These are phyloP conservation scores for Phytomonas francai DNA, from an alignment of 208 protist genomes.

Conservation along the genomic window DNA sequence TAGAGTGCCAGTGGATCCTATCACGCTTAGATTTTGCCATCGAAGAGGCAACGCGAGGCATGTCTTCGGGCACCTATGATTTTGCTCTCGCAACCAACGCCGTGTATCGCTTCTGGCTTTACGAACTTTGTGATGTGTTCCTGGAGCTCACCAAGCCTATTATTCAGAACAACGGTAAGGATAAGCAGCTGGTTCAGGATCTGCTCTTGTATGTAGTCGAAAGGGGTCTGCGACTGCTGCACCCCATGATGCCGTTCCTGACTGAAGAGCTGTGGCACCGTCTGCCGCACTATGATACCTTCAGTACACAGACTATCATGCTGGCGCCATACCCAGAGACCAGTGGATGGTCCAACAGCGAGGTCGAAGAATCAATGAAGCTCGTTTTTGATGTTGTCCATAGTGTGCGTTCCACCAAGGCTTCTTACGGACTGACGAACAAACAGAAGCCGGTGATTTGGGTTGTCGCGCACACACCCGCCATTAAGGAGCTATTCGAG, in stretches of 20 bases:
- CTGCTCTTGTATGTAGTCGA: constrained; percentile 92
- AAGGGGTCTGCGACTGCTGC: constrained; percentile 91
- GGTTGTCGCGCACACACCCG: constrained; percentile 42
- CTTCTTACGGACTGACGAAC: constrained; percentile 84
- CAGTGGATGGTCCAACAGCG: constrained; percentile 48
- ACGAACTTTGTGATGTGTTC: constrained; percentile 98
- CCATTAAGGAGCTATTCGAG: constrained; percentile 34
- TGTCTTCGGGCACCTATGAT: constrained; percentile 82
- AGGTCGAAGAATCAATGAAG: constrained; percentile 76
- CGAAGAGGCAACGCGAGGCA: constrained; percentile 51
- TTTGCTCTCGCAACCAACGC: constrained; percentile 88
- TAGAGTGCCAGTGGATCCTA: constrained; percentile 97
- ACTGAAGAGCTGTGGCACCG: constrained; percentile 99
- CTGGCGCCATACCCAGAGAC: constrained; percentile 72
- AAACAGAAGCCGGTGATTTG: constrained; percentile 84
- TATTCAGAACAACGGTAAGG: constrained; percentile 66
- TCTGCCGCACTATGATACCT: constrained; percentile 82
- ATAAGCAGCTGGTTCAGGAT: constrained; percentile 83
- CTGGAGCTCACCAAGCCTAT: constrained; percentile 93
- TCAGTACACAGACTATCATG: constrained; percentile 79
- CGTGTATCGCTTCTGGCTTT: constrained; percentile 95
- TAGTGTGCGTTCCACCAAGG: constrained; percentile 82
- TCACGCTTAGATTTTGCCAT: constrained; percentile 84
- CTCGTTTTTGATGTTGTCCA: constrained; percentile 83
- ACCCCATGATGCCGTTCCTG: constrained; percentile 99